Base-by-base conservation (phyloP, 768 basidiomycete genomes). In the Mycena epipterygia region DNA sequence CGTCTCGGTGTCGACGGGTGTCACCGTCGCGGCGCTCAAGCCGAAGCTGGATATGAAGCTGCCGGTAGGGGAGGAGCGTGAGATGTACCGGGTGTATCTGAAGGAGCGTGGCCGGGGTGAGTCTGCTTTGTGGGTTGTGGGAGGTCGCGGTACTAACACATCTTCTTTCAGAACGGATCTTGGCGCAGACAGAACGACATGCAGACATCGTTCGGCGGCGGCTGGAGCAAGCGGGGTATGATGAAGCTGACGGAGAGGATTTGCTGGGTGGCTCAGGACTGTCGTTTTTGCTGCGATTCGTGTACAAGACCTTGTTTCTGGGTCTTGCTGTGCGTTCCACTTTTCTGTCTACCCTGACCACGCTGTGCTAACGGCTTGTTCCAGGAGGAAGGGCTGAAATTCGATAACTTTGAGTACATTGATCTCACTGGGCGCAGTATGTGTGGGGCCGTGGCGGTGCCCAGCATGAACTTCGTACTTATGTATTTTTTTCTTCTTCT, bases 211-310 rank as follows among this genome's bases (percentile, higher is more conserved):
- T 97, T 25, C 88, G 91, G 66, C 87, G 94, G 44, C 87, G 95
- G 41, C 83, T 98, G 70, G 90, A 93, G 73, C 95, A 97, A 78
- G 95, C 96, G 5, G 97, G 97, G 0, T 98, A 96, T 74, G 90
- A 92, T 57, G 87, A 90, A 25, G 86, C 89, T 21, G 97, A 99
- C 78, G 91, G 92, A 44, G 80, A 93, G 9, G 92, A 95, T 67
- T 85, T 91, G 48, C 84, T 98, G 9, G 92, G 91, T 0, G 88
- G 88, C 5, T 93, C 95, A 8, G 57, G 94, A 61, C 83, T 98
- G 70, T 88, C 90, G 8, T 97, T 97, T 77, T 85, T 99, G 29
- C 88, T 95, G 79, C 93, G 92, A 75, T 97, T 98, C 75, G 90
- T 97, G 25, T 98, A 94, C 82, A 95, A 96, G 78, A 92, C 88